Percentiles rank a stretch among this genome's conserved stretches.
Evolutionary conservation across 140 eudicot genomes (phyloP).

Genomic region (Flaveria floridana): DNA sequence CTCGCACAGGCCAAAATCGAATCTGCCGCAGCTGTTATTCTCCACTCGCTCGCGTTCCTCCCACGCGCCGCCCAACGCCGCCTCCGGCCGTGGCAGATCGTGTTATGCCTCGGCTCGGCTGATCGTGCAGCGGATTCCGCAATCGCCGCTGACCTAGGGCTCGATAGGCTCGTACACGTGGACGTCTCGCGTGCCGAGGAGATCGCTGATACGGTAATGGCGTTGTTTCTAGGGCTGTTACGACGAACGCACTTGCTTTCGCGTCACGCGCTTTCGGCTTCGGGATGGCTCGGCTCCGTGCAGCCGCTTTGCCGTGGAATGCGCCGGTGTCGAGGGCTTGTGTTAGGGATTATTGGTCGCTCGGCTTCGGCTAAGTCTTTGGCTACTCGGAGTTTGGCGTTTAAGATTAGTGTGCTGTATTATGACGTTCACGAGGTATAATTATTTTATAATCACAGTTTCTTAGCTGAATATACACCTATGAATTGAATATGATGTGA

Average conservation of each 20-base stretch:
- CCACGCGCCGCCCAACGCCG: constrained; percentile 99
- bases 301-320: constrained; percentile 99
- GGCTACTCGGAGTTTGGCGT: constrained; percentile 93
- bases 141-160: constrained; percentile 84
- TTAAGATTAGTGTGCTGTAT: constrained; percentile 87
- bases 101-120: constrained; percentile 91
- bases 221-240: constrained; percentile 73
- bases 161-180: constrained; percentile 74
- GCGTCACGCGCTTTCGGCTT: constrained; percentile 81
- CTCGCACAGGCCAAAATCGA: constrained; percentile 79
- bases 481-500: constrained; percentile 5
- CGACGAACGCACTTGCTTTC: constrained; percentile 92
- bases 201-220: constrained; percentile 97
- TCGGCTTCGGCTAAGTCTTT: constrained; percentile 80
- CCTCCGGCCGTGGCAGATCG: constrained; percentile 91
- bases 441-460: not conserved
- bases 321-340: constrained; percentile 93
- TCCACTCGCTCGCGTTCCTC: constrained; percentile 92
- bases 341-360: constrained; percentile 90
- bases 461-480: constrained; percentile 2
- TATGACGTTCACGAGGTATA: constrained; percentile 77
- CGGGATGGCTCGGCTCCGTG: constrained; percentile 94
- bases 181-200: constrained; percentile 95
- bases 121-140: constrained; percentile 92
- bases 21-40: constrained; percentile 80